phyloP scores from a whole-genome alignment of 768 basidiomycete species.

The Leccinum variicolor region DNA sequence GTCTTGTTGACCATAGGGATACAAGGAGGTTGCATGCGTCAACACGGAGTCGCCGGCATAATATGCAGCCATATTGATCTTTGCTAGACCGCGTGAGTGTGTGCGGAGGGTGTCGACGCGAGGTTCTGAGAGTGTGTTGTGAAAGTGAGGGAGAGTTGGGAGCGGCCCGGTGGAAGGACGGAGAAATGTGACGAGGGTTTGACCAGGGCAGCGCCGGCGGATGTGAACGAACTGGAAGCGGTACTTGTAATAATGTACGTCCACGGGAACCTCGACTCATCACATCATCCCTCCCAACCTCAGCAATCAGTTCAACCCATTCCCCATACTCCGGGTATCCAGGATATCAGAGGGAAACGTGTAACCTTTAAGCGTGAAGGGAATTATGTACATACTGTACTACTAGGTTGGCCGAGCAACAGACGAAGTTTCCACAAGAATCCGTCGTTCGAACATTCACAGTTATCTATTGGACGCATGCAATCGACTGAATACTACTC shows the following conservation, averaged over 20 bases:
- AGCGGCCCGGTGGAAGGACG: background rate
- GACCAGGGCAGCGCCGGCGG: slow-evolving; percentile 24
- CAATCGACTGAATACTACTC: background rate
- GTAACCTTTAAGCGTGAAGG: too few relatives aligned
- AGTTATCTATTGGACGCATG: background rate
- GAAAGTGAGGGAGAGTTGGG: slow-evolving; percentile 1
- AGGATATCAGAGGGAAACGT: background rate
- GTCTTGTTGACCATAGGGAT: slow-evolving; percentile 28
- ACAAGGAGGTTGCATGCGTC: slow-evolving; percentile 31
- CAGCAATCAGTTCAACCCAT: background rate
- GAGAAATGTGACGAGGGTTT: slow-evolving; percentile 12
- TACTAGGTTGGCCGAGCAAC: background rate
- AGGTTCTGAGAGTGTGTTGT: background rate
- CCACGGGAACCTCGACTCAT: slow-evolving; percentile 12
- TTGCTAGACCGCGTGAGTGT: slow-evolving; percentile 3
- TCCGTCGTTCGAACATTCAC: background rate
- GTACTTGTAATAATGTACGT: slow-evolving; percentile 8
- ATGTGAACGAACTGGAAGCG: slow-evolving; percentile 22
- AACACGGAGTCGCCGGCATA: slow-evolving; percentile 27
- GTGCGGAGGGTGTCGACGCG: slow-evolving; percentile 5
- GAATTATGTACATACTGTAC: too few relatives aligned
- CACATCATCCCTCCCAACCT: background rate
- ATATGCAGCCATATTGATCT: slow-evolving; percentile 30
- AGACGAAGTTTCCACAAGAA: background rate
- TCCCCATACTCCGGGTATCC: background rate